Evolutionary conservation across 2,329 filamentous ascomycete species (phyloP), one percentile per base, ranked within the genome.

Genomic region (Pseudogymnoascus sp.): DNA sequence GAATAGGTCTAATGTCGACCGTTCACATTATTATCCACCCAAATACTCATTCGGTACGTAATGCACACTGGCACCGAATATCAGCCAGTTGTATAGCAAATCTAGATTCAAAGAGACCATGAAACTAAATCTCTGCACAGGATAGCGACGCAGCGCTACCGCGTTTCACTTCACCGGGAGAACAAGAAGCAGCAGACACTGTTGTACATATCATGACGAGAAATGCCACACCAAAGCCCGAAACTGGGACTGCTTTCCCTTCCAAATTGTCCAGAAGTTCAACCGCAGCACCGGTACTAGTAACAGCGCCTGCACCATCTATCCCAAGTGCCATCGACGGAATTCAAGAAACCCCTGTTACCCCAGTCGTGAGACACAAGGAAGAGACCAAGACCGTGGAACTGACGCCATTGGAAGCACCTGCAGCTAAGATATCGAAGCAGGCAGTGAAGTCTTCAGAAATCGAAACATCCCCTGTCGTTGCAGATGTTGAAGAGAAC

Each of bases 251-350:
- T 35, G 5, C 28, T 4, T 56, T 33, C n/a, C 50, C 28, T 35
- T 56, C 50, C 28, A 56, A 35, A 33, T 18, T 56, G 50, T 56
- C 50, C 50, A 56, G 16, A 56, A 56, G n/a, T 35, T 56, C 16
- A 33, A 35, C 50, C n/a, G 50, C 50, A 33, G 50, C 50, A 33
- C 28, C 50, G n/a, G 25, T 35, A 12, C 28, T 56, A n/a, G 28
- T 56, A 33, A 56, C 16, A 56, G 28, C 28, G 4, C 28, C 50
- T 33, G 28, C 6, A 16, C 50, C 50, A 56, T 35, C 28, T 33
- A 21, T 33, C 5, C 28, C 28, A 56, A 28, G 16, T 5, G 28
- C 50, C 28, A 10, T 21, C 11, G 28, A 56, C 28, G 50, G 50
- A 11, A 16, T 14, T 56, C 50, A 56, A 56, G 50, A 56, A 21